Evolutionary conservation across 179 eudicot species (phyloP).

Genomic region (Patellifolia procumbens): DNA sequence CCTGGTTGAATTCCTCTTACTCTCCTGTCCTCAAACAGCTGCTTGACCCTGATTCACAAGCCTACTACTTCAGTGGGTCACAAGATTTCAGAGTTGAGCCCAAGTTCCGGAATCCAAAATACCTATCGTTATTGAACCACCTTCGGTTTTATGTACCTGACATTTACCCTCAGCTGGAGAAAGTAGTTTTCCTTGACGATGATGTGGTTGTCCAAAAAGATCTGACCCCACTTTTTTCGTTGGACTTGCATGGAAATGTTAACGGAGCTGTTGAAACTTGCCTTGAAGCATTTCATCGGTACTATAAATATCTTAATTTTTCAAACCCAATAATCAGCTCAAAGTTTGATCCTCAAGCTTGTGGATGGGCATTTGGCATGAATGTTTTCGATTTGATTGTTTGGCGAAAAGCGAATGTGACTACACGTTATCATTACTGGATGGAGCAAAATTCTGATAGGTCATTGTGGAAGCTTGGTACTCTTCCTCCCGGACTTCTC

Average conservation of each 20-base stretch:
- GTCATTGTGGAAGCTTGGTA: constrained; percentile 74
- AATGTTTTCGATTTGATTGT: constrained; percentile 73
- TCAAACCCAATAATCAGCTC: constrained; percentile 66
- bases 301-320: constrained; percentile 71
- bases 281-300: constrained; percentile 73
- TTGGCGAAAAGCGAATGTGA: constrained; percentile 71
- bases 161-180: constrained; percentile 68
- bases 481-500: constrained; percentile 78
- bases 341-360: constrained; percentile 82
- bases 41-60: constrained; percentile 39
- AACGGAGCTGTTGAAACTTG: constrained; percentile 91
- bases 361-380: constrained; percentile 92
- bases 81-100: constrained; percentile 45
- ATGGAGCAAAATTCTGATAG: constrained; percentile 56
- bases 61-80: constrained; percentile 51
- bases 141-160: constrained; percentile 77
- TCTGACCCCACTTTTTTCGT: constrained; percentile 63
- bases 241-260: constrained; percentile 80
- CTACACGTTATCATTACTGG: constrained; percentile 66
- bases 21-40: constrained; percentile 61
- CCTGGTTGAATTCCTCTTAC: constrained; percentile 72
- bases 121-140: constrained; percentile 62
- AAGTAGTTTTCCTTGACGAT: constrained; percentile 71
- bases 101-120: constrained; percentile 61
- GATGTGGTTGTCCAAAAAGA: constrained; percentile 73